A percentile compares a stretch with the other conserved stretches of the same genome.
Evolutionary conservation across 2,329 filamentous ascomycete species (phyloP).

Genomic region (Sclerotinia borealis): DNA sequence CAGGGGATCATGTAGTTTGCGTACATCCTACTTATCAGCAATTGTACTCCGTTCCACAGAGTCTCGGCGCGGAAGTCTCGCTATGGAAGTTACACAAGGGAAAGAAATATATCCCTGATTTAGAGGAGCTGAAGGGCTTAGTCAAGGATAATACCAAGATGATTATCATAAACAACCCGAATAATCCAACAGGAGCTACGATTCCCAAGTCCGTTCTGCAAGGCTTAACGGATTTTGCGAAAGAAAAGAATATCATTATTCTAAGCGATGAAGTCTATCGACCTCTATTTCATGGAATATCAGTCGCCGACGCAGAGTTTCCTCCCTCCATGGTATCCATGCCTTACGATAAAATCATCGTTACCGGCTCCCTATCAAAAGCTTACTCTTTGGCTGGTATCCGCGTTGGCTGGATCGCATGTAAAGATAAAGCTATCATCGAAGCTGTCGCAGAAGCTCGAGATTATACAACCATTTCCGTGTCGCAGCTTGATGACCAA

Average conservation of each 20-base stretch:
- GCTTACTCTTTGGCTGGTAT: conserved; percentile 79
- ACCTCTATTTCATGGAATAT: conserved; percentile 62
- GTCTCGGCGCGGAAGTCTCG: conserved; percentile 69
- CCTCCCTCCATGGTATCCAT: conserved; percentile 66
- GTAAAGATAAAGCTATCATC: conserved; percentile 55
- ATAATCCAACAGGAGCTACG: conserved; percentile 73
- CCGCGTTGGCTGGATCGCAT: conserved; percentile 76
- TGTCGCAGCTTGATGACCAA: conserved; percentile 75
- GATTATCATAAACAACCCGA: conserved; percentile 67
- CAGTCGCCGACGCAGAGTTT: conserved; percentile 37
- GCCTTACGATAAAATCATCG: conserved; percentile 64
- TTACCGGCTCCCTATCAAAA: conserved; percentile 79
- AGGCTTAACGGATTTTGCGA: conserved; percentile 57
- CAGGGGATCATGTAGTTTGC: conserved; percentile 77
- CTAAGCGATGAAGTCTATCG: conserved; percentile 79
- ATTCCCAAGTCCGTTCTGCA: conserved; percentile 57
- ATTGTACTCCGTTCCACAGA: conserved; percentile 68
- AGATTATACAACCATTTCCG: conserved; percentile 82
- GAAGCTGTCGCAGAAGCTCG: conserved; percentile 57
- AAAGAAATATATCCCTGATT: conserved; percentile 60
- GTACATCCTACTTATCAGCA: conserved; percentile 86
- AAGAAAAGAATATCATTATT: conserved; percentile 56
- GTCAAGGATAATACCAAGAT: conserved; percentile 67
- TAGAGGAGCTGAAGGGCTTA: conserved; percentile 58
- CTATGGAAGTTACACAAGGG: conserved; percentile 65